Conservation (phyloP, 2,329 filamentous ascomycete genomes). For the Curvularia hawaiiensis region DNA sequence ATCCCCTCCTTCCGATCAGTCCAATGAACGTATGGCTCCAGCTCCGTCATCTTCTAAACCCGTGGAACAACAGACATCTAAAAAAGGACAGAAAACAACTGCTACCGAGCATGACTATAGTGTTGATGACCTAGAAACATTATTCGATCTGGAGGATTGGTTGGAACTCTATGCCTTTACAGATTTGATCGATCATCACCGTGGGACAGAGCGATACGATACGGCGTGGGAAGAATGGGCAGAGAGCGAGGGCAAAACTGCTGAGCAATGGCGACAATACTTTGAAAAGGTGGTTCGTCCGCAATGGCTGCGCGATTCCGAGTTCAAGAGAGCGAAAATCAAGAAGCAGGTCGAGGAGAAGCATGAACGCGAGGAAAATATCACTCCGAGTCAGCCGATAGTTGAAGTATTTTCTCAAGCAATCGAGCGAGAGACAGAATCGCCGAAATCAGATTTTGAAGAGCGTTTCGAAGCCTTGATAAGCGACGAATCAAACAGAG, state of each 20-base stretch:
- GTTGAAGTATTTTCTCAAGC: slow-evolving; percentile 16
- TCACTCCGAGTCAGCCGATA: slow-evolving; percentile 14
- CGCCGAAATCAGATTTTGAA: slow-evolving; percentile 6
- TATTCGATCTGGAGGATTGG: slow-evolving; percentile 38
- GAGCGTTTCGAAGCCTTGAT: slow-evolving; percentile 20
- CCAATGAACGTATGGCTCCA: slow-evolving; percentile 16
- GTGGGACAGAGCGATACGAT: slow-evolving; percentile 16
- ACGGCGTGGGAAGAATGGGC: slow-evolving; percentile 36
- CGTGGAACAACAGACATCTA: slow-evolving; percentile 5
- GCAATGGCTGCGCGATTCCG: slow-evolving; percentile 37
- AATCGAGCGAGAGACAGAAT: slow-evolving; percentile 1
- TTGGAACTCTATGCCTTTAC: slow-evolving; percentile 41
- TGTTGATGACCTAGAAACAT: slow-evolving; percentile 25
- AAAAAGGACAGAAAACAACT: not conserved
- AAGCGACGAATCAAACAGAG: slow-evolving; percentile 13
- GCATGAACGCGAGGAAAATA: not conserved
- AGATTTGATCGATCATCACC: slow-evolving; percentile 20
- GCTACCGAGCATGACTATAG: slow-evolving; percentile 17
- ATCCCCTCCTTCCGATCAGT: slow-evolving; percentile 37
- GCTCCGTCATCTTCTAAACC: slow-evolving; percentile 3
- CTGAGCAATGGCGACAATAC: slow-evolving; percentile 42
- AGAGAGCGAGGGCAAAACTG: slow-evolving; percentile 24
- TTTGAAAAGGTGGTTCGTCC: slow-evolving; percentile 42
- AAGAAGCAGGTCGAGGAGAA: slow-evolving; percentile 24
- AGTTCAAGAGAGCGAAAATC: slow-evolving; percentile 30